A percentile compares a stretch with the other conserved stretches of the same genome.
Conservation (phyloP, 495 filamentous ascomycete genomes). For the Xylaria nigripes region DNA sequence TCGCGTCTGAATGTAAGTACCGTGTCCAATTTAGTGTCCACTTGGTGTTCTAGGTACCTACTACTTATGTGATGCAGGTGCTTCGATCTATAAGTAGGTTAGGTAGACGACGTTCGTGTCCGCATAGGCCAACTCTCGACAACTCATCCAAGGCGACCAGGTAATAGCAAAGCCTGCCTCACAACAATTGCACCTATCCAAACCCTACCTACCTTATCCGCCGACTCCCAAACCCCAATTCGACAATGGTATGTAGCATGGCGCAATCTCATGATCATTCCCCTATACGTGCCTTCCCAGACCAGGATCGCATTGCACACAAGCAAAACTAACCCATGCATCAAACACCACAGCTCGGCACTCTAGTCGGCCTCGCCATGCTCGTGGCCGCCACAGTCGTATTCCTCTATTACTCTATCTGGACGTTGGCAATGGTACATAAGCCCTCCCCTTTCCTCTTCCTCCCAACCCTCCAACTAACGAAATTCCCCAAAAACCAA, state of each 20-base stretch:
- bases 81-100: no score
- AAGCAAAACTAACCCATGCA: conserved; percentile 10
- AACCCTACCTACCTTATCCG: no score
- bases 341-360: conserved; percentile 63
- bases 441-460: conserved; percentile 4
- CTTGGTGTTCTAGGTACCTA: no score
- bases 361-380: conserved; percentile 94
- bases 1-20: conserved; percentile 1
- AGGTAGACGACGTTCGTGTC: not conserved
- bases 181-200: no score
- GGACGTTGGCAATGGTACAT: conserved; percentile 91
- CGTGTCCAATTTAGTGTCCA: conserved; percentile 10
- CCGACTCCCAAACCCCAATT: conserved; percentile 7
- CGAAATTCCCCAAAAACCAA: conserved; percentile 1
- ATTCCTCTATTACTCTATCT: conserved; percentile 97
- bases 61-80: no score
- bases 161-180: no score
- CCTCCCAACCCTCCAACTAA: not conserved
- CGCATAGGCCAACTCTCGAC: not conserved
- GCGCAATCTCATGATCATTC: not conserved
- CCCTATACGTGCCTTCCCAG: no score
- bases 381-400: conserved; percentile 89
- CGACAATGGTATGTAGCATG: conserved; percentile 30
- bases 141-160: not conserved
- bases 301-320: not conserved